A percentile compares a stretch with the other conserved stretches of the same genome.
These are phyloP conservation scores for Phytophthora fragariae DNA, from an alignment of 352 stramenopile species.

Conservation along the genomic window DNA sequence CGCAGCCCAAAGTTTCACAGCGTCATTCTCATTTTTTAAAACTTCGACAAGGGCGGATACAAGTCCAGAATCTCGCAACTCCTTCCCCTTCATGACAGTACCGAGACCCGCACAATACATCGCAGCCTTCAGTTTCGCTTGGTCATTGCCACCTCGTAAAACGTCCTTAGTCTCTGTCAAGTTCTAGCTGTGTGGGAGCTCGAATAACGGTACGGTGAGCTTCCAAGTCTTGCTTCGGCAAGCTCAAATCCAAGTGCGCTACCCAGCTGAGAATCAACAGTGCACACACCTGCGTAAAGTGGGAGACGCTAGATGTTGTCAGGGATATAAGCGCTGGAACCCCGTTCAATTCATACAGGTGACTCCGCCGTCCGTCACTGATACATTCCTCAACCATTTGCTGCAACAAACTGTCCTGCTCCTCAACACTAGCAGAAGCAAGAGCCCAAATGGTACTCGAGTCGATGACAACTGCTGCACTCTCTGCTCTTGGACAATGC, in stretches of 20 bases:
- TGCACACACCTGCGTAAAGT: constrained; percentile 1
- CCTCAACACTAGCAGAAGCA: neutral
- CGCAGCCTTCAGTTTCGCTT: neutral
- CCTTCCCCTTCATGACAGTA: neutral
- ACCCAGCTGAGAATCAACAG: constrained; percentile 4
- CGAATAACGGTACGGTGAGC: neutral
- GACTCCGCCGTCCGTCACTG: neutral
- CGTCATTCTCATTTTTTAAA: neutral
- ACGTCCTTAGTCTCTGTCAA: neutral
- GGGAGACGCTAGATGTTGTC: neutral
- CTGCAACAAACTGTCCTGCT: neutral
- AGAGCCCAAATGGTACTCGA: neutral
- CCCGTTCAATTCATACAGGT: neutral
- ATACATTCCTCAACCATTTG: neutral
- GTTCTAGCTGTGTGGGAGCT: neutral
- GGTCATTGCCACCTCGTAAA: neutral
- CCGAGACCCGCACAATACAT: constrained; percentile 8
- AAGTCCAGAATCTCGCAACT: neutral
- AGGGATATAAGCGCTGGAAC: neutral
- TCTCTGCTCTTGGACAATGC: neutral
- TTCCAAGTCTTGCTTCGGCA: neutral
- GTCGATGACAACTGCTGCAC: too few relatives aligned
- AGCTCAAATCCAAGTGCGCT: neutral
- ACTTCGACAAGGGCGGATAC: neutral
- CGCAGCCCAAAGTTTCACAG: neutral